phyloP scores from a whole-genome alignment of 106 monocot species.

The Apostasia ramifera region DNA sequence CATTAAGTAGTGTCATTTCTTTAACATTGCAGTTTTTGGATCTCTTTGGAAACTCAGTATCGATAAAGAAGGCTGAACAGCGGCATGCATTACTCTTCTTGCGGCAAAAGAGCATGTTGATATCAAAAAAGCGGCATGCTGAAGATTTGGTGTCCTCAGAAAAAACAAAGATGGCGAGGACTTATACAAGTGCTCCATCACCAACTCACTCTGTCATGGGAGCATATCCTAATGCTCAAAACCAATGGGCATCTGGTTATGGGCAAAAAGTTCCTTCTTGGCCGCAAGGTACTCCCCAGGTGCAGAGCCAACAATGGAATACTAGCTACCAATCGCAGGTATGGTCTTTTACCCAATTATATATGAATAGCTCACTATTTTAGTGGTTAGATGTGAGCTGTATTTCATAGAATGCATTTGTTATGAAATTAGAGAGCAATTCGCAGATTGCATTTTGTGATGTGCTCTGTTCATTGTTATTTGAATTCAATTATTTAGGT shows the following conservation, averaged over 20 bases:
- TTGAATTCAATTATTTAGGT: neutral
- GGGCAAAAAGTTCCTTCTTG: conserved; percentile 60
- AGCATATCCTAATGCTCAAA: conserved; percentile 56
- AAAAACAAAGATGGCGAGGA: conserved; percentile 53
- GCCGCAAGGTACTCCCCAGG: conserved; percentile 45
- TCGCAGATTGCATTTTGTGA: neutral
- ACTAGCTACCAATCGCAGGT: conserved; percentile 83
- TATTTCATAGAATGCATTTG: neutral
- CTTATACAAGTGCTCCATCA: conserved; percentile 21
- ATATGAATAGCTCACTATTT: neutral
- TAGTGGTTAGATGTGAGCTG: neutral
- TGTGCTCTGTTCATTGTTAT: neutral
- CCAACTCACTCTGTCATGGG: conserved; percentile 50
- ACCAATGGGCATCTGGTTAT: conserved; percentile 69
- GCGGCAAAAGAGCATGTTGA: conserved; percentile 39
- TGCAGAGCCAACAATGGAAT: conserved; percentile 77
- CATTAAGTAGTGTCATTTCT: no score
- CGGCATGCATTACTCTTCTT: conserved; percentile 62
- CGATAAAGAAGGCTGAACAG: conserved; percentile 67
- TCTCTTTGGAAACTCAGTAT: conserved; percentile 71
- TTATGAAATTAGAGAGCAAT: neutral
- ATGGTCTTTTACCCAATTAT: neutral
- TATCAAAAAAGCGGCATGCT: conserved; percentile 68
- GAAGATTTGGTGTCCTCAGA: conserved; percentile 76
- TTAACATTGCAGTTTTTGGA: conserved; percentile 68